phyloP scores from a whole-genome alignment of 208 protist genomes.

The Phytomonas serpens region DNA sequence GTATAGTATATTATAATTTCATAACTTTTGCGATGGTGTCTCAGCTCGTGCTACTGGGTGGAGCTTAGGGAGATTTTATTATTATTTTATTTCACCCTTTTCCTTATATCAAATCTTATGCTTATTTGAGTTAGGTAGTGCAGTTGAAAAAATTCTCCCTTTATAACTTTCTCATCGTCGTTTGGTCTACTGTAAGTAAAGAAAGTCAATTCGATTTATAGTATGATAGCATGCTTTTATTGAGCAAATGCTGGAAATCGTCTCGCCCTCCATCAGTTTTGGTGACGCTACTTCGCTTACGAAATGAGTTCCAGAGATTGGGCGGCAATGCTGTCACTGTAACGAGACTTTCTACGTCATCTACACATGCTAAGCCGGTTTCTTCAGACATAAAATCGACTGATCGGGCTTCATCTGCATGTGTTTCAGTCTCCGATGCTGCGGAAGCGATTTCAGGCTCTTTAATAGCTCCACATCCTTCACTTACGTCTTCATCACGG shows the following conservation, averaged over 20 bases:
- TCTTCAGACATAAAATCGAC: not conserved
- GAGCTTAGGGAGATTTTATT: not conserved
- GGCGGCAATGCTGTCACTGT: slow-evolving; percentile 1
- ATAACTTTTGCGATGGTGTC: not conserved
- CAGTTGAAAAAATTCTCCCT: not conserved
- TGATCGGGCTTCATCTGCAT: not conserved
- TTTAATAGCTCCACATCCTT: not conserved
- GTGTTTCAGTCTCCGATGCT: not conserved
- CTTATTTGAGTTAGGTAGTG: not conserved
- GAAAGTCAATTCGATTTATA: not conserved
- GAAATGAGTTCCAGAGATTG: slow-evolving; percentile 27
- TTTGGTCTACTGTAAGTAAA: not conserved
- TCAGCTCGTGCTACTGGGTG: not conserved
- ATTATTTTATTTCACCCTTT: not conserved
- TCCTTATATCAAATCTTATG: not conserved
- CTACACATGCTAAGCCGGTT: not conserved
- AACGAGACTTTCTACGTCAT: not conserved
- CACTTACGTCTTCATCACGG: not conserved
- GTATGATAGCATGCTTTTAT: not conserved
- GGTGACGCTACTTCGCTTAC: slow-evolving; percentile 30
- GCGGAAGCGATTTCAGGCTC: not conserved
- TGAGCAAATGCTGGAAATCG: slow-evolving; percentile 7
- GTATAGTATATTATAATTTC: not conserved
- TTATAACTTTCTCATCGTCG: not conserved
- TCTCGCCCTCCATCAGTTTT: slow-evolving; percentile 24